A percentile compares a stretch with the other conserved stretches of the same genome.
Conservation (phyloP, 1,139 yeast genomes). For the Martiniozyma asiatica region DNA sequence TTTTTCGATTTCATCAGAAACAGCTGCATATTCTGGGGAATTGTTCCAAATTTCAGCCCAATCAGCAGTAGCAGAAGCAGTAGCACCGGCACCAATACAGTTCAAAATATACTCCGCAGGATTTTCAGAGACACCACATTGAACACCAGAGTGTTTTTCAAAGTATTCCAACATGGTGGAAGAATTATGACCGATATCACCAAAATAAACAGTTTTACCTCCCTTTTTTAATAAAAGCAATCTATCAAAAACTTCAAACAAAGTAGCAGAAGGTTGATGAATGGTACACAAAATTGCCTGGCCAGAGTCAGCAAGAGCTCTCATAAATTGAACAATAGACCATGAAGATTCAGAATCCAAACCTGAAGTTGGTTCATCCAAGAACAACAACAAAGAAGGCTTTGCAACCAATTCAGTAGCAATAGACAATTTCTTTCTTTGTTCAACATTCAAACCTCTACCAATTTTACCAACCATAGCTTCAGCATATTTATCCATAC, state of each 20-base stretch:
- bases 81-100: slow-evolving; percentile 52
- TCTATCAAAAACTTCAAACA: slow-evolving; percentile 38
- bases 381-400: slow-evolving; percentile 35
- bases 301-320: slow-evolving; percentile 35
- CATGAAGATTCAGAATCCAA: slow-evolving; percentile 45
- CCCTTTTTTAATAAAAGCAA: slow-evolving; percentile 33
- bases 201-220: slow-evolving; percentile 51
- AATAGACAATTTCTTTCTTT: slow-evolving; percentile 47
- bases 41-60: slow-evolving; percentile 38
- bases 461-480: slow-evolving; percentile 46
- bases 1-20: slow-evolving; percentile 19
- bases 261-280: slow-evolving; percentile 49
- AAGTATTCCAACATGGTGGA: slow-evolving; percentile 35
- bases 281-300: slow-evolving; percentile 46
- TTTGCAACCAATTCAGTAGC: slow-evolving; percentile 44
- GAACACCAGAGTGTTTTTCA: slow-evolving; percentile 41
- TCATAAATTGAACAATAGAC: slow-evolving; percentile 36
- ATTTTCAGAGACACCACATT: slow-evolving; percentile 37
- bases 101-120: slow-evolving; percentile 42
- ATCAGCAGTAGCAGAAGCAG: slow-evolving; percentile 31
- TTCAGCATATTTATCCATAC: slow-evolving; percentile 43
- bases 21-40: slow-evolving; percentile 23
- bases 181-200: slow-evolving; percentile 45
- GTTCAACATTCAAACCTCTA: slow-evolving; percentile 48
- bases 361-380: slow-evolving; percentile 45